These are phyloP conservation scores for Echium plantagineum DNA, from an alignment of 257 asterid genomes.

Conservation along the genomic window DNA sequence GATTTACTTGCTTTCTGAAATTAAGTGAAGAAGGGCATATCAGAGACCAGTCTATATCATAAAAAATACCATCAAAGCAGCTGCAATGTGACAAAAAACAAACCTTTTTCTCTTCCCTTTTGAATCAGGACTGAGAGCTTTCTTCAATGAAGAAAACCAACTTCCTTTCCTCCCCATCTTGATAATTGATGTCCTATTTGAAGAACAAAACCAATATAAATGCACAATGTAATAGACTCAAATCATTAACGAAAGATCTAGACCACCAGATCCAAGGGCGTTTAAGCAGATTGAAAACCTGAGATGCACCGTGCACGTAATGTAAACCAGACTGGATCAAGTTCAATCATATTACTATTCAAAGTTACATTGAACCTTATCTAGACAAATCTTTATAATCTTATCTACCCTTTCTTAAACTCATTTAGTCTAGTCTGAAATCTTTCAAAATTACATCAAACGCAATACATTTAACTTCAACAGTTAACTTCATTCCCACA, in stretches of 20 bases:
- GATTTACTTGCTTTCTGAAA: slow-evolving; percentile 43
- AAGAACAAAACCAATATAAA: slow-evolving; percentile 8
- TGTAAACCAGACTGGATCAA: not conserved
- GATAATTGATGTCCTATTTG: slow-evolving; percentile 37
- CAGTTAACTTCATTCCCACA: too few species aligned
- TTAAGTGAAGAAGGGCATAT: not conserved
- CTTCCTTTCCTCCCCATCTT: slow-evolving; percentile 78
- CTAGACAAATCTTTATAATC: not conserved
- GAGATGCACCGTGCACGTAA: too few species aligned
- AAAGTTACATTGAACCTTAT: not conserved
- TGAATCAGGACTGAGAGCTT: slow-evolving; percentile 68
- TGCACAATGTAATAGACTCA: slow-evolving; percentile 9
- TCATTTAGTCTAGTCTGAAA: not conserved
- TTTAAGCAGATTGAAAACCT: slow-evolving; percentile 1
- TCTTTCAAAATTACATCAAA: not conserved
- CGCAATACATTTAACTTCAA: too few species aligned
- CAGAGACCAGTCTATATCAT: slow-evolving; percentile 1
- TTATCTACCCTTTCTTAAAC: not conserved
- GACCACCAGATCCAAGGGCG: slow-evolving; percentile 1
- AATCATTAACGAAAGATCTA: slow-evolving; percentile 2
- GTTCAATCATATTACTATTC: not conserved
- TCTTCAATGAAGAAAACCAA: slow-evolving; percentile 88
- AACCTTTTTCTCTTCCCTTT: slow-evolving; percentile 50
- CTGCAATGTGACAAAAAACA: slow-evolving; percentile 6
- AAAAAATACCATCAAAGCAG: not conserved